Percentiles rank a stretch among this genome's conserved stretches.
These are phyloP conservation scores for Tuber microsphaerosporum DNA, from an alignment of 495 filamentous ascomycete species.

Conservation along the genomic window DNA sequence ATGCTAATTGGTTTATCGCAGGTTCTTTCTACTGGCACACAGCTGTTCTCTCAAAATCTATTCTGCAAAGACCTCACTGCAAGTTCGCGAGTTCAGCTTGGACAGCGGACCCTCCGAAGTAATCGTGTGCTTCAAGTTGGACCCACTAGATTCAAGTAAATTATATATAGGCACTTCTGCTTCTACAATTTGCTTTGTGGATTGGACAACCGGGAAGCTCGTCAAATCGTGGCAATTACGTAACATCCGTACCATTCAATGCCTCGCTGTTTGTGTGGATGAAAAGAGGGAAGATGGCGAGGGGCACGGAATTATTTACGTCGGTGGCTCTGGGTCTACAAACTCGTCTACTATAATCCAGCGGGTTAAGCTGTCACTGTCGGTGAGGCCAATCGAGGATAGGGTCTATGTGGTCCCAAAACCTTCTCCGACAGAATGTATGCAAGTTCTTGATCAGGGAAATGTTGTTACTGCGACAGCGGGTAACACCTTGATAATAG, in stretches of 20 bases:
- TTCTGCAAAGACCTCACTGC: constrained; percentile 69
- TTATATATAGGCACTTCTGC: constrained; percentile 64
- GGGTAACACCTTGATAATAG: constrained; percentile 24
- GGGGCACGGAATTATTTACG: constrained; percentile 24
- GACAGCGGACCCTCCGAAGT: constrained; percentile 30
- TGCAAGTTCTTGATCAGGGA: constrained; percentile 44
- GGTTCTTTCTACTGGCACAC: constrained; percentile 62
- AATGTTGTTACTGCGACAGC: constrained; percentile 43
- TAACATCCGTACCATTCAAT: constrained; percentile 40
- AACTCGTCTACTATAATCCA: constrained; percentile 6
- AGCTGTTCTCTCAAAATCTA: constrained; percentile 66
- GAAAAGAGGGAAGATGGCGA: constrained; percentile 20
- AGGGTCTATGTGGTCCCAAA: constrained; percentile 3
- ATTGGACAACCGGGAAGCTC: constrained; percentile 61
- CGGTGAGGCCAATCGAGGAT: constrained; percentile 6
- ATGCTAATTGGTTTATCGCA: constrained; percentile 44
- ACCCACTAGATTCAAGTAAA: constrained; percentile 51
- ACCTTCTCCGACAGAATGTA: constrained; percentile 14
- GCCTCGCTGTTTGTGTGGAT: constrained; percentile 30
- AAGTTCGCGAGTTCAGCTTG: constrained; percentile 57
- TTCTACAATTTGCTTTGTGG: constrained; percentile 62
- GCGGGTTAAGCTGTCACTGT: not conserved
- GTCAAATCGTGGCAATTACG: constrained; percentile 48
- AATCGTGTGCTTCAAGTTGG: constrained; percentile 55
- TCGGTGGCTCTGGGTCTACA: constrained; percentile 11